These are phyloP conservation scores for Ganoderma sp. DNA, from an alignment of 1,284 basidiomycete genomes.

Conservation along the genomic window DNA sequence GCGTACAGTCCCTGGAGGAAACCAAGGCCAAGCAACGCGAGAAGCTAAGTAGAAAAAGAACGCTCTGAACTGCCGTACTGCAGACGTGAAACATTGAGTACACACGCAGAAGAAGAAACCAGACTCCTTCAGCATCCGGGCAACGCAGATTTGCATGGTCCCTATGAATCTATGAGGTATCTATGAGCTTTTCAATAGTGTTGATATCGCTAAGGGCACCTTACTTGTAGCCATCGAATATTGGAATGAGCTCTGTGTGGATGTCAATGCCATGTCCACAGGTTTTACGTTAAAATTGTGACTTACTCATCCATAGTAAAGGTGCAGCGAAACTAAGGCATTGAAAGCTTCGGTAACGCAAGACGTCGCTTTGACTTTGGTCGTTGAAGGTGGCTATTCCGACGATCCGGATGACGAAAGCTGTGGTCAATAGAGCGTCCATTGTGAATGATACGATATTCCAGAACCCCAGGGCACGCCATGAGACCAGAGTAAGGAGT, in stretches of 20 bases:
- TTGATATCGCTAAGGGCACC: conserved; percentile 29
- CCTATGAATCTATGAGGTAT: conserved; percentile 66
- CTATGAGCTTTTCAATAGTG: background rate
- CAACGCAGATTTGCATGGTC: conserved; percentile 86
- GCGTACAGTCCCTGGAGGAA: conserved; percentile 90
- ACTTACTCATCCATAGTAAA: conserved; percentile 73
- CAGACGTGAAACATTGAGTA: conserved; percentile 14
- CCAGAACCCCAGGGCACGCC: conserved; percentile 85
- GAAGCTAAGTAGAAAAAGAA: conserved; percentile 51
- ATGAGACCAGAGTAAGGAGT: conserved; percentile 68
- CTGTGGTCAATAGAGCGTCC: conserved; percentile 71
- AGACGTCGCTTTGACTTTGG: conserved; percentile 41
- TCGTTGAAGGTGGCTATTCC: conserved; percentile 57
- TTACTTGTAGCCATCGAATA: conserved; percentile 84
- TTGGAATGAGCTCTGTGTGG: conserved; percentile 70
- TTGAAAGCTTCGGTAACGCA: conserved; percentile 82
- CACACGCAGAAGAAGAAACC: conserved; percentile 89
- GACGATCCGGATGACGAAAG: conserved; percentile 75
- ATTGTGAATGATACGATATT: conserved; percentile 74
- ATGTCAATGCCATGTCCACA: conserved; percentile 14
- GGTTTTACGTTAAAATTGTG: background rate
- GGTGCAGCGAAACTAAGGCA: conserved; percentile 86
- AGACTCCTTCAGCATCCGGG: conserved; percentile 91
- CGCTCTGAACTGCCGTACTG: background rate
- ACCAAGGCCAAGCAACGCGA: conserved; percentile 83